Base-by-base conservation (phyloP, 2,329 filamentous ascomycete genomes). In the Exophiala bonariae region DNA sequence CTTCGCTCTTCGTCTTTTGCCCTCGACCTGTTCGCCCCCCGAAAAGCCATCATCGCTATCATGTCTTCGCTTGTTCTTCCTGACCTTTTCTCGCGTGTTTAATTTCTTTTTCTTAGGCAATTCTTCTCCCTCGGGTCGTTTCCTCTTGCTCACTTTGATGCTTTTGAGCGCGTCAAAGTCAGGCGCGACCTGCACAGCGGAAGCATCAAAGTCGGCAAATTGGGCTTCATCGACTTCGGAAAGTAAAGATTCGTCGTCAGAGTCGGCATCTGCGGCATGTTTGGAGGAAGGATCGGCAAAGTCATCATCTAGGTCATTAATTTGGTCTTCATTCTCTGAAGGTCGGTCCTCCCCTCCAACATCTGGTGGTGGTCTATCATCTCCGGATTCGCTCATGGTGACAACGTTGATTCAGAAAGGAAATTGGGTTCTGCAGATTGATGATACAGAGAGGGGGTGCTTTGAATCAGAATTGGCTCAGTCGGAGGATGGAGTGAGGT, bases 101-200 rank as follows among this genome's bases (percentile, higher is more conserved):
- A 78, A 74, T 54, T 75, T 74, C 65, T 79, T 82, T 43, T 87
- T 86, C 70, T 89, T 93, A 39, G 77, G 77, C 22, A 79, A 81
- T 41, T 83, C 83, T 26, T 80, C 74, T 23, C 77, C 75, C 42
- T 74, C 74, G 53, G 78, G 80, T 47, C 87, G 79, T 73, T 83
- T 81, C 54, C 81, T 73, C 72, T 83, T 83, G 66, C 82, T 77
- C 44, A 81, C 77, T 47, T 82, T 79, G 52, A 85, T 77, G 49
- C 80, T 60, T 49, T 76, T 54, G 53, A 85, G 68, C 47, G 81
- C 83, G 52, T 77, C 77, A 52, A 82, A 80, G 54, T 85, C 81
- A 20, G 84, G 79, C 8, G 75, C 73, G 50, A 85, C 77, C 45
- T 79, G 76, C 32, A 85, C 75, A 43, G 80, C 78, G 47, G 73